Percentiles rank a stretch among this genome's conserved stretches.
Evolutionary conservation across 305 asterid species (phyloP).

Genomic region (Vinca major): DNA sequence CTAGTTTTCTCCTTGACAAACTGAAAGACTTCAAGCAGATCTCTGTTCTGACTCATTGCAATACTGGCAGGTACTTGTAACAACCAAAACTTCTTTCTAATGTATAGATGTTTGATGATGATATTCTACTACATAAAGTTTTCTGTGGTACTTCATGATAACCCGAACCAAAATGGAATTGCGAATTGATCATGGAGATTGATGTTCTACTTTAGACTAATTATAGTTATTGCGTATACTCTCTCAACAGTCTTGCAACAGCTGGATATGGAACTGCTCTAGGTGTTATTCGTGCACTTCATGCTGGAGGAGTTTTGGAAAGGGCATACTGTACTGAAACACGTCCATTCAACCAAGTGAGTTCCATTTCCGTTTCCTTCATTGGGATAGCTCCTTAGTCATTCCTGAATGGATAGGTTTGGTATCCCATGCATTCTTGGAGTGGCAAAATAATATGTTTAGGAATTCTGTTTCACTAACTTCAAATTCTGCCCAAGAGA

Average conservation of each 20-base stretch:
- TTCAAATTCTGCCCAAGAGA: not conserved
- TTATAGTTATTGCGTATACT: constrained; percentile 22
- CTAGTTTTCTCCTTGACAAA: constrained; percentile 45
- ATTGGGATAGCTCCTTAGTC: not conserved
- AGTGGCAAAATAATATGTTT: not conserved
- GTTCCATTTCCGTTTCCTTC: constrained; percentile 8
- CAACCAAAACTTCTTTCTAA: not conserved
- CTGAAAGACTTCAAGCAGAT: constrained; percentile 33
- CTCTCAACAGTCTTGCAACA: constrained; percentile 65
- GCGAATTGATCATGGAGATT: constrained; percentile 4
- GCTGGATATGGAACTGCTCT: constrained; percentile 99
- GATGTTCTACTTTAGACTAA: constrained; percentile 11
- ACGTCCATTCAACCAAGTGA: constrained; percentile 90
- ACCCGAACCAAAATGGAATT: not conserved
- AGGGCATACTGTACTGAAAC: constrained; percentile 91
- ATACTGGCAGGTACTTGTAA: constrained; percentile 70
- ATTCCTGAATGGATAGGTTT: not conserved
- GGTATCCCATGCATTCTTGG: not conserved
- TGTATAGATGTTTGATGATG: not conserved
- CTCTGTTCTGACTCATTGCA: constrained; percentile 87
- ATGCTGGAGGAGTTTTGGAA: constrained; percentile 55
- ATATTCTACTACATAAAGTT: not conserved
- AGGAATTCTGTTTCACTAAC: not conserved
- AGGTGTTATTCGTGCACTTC: constrained; percentile 87
- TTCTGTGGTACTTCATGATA: not conserved